phyloP scores from a whole-genome alignment of 1,284 basidiomycete species.

The Stygiomarasmius scandens region DNA sequence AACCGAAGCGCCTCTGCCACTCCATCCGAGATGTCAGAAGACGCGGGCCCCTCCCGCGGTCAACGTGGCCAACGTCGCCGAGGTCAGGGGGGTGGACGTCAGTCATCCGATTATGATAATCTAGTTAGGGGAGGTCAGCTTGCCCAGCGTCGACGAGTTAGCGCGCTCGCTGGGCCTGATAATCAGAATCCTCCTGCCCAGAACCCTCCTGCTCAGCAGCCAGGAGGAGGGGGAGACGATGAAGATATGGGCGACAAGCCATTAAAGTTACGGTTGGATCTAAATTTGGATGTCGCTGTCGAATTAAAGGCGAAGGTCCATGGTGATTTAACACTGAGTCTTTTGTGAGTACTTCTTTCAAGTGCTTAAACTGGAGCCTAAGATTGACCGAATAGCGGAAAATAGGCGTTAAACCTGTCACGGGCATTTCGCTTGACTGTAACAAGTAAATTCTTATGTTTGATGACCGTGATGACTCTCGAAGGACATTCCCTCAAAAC shows the following conservation, averaged over 20 bases:
- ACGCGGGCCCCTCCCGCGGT: conserved; percentile 7
- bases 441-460: too few species aligned
- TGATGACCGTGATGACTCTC: too few species aligned
- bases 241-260: conserved; percentile 11
- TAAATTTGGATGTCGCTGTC: conserved; percentile 15
- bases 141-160: conserved; percentile 13
- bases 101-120: neutral
- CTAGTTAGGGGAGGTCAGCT: conserved; percentile 2
- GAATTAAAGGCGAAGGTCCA: conserved; percentile 17
- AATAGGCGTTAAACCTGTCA: neutral
- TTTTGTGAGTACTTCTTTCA: conserved; percentile 6
- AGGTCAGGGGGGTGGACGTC: conserved; percentile 1
- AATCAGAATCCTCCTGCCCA: neutral
- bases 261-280: conserved; percentile 14
- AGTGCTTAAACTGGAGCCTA: neutral
- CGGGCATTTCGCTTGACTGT: too few species aligned
- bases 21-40: neutral
- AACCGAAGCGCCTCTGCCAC: conserved; percentile 6
- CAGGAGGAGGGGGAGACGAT: conserved; percentile 7
- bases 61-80: conserved; percentile 7
- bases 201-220: neutral
- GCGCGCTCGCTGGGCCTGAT: conserved; percentile 9
- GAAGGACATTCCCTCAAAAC: too few species aligned
- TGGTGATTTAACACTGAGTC: conserved; percentile 14
- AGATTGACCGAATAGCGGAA: neutral